phyloP scores from a whole-genome alignment of 1,284 basidiomycete species.

The Cystobasidium pallidum region DNA sequence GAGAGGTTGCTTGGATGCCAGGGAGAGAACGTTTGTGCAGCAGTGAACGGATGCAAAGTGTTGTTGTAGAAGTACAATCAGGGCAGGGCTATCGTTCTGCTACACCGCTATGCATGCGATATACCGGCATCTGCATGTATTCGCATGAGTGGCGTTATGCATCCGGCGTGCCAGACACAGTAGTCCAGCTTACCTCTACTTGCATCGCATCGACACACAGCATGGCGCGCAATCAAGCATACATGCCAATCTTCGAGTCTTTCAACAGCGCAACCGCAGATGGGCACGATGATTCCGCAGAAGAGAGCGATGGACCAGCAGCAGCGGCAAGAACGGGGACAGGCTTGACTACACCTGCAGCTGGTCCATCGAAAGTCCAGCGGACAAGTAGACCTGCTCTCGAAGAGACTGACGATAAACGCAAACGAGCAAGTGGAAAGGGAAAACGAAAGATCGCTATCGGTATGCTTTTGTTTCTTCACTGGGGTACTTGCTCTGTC shows the following conservation, averaged over 20 bases:
- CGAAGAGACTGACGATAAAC: background rate
- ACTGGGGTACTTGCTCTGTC: background rate
- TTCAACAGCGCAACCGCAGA: background rate
- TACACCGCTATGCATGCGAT: too few relatives aligned
- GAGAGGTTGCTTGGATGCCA: background rate
- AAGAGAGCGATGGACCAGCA: slow-evolving; percentile 18
- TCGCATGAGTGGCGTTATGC: too few relatives aligned
- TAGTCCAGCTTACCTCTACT: too few relatives aligned
- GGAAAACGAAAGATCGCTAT: slow-evolving; percentile 44
- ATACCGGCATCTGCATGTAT: too few relatives aligned
- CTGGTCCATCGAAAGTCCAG: background rate
- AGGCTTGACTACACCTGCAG: slow-evolving; percentile 1
- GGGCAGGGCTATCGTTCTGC: too few relatives aligned
- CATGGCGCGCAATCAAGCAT: background rate
- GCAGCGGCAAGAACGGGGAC: too few relatives aligned
- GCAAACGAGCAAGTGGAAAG: slow-evolving; percentile 26
- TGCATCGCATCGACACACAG: background rate
- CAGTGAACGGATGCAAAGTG: background rate
- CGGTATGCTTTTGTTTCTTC: slow-evolving; percentile 6
- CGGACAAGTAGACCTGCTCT: background rate
- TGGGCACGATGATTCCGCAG: slow-evolving; percentile 1
- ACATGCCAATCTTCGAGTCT: slow-evolving; percentile 14
- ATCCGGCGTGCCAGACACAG: too few relatives aligned
- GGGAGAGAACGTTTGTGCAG: background rate
- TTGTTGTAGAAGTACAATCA: background rate